These are phyloP conservation scores for Russula brevipes DNA, from an alignment of 768 basidiomycete genomes.

Conservation along the genomic window DNA sequence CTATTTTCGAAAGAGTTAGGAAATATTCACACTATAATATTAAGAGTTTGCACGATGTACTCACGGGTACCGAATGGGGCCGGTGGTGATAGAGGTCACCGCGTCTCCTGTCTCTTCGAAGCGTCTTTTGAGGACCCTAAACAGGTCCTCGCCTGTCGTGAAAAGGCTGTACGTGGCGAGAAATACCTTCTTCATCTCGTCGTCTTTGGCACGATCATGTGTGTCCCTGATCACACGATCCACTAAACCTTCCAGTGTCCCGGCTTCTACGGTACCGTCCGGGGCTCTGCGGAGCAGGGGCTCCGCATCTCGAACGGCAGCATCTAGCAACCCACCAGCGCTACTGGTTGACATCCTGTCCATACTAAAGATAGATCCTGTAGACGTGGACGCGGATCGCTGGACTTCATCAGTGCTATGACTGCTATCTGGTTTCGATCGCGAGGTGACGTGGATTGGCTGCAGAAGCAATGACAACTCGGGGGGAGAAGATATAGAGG, in stretches of 20 bases:
- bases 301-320: constrained; percentile 16
- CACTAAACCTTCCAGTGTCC: constrained; percentile 41
- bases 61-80: constrained; percentile 14
- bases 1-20: constrained; percentile 7
- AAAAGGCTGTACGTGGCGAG: constrained; percentile 42
- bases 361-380: neutral
- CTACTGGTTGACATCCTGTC: neutral
- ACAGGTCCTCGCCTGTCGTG: constrained; percentile 39
- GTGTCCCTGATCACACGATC: constrained; percentile 35
- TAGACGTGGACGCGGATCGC: neutral
- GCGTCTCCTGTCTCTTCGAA: constrained; percentile 34
- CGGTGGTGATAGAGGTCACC: neutral
- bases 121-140: constrained; percentile 36
- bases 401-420: no score
- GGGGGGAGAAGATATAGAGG: neutral
- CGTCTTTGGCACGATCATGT: constrained; percentile 28
- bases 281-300: constrained; percentile 8
- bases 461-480: constrained; percentile 5
- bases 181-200: constrained; percentile 39
- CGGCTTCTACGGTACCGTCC: constrained; percentile 35
- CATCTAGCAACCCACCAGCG: constrained; percentile 1
- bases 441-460: neutral
- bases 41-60: neutral
- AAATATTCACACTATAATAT: neutral
- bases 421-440: neutral